Base-by-base conservation (phyloP, 306 rosid species). In the Betula pendula region DNA sequence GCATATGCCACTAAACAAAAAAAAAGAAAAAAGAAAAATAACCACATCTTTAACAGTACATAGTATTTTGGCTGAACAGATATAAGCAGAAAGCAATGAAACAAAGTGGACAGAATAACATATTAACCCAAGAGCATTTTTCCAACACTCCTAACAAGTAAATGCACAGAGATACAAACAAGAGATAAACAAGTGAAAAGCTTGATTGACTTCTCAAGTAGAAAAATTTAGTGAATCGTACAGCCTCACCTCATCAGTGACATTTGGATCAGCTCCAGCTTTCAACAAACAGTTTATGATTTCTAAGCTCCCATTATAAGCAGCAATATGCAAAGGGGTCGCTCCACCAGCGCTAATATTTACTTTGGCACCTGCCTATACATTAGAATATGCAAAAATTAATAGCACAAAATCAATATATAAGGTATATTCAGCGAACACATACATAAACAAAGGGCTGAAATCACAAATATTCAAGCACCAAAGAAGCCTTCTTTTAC, bases 331-430 rank as follows among this genome's bases (percentile, higher is more conserved):
- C 83, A 92, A 85, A 71, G 99, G 96, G 63, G 98, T 89, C 51
- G 96, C 98, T 85, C 99, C 99, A 82, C 99, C 94, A 70, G 93
- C 97, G 80, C 83, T 84, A 55, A 96, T 49, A 89, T 96, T 91
- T 76, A 86, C 97, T 75, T 89, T 83, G 58, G 89, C 94, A 79
- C 98, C 99, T 35, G 98, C 96, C 98, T 95, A 83, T 59, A 80
- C 24, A 49, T 66, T 71, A 80, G 62, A 80, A 43, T 12, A 85
- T 53, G 45, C 78, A 84, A 77, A 83, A 44, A 47, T 60, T 25
- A 81, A 43, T 4, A 68, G 14, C 60, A 22, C 45, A 75, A 72
- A 72, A 70, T 29, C 42, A 10, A 38, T 35, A 48, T 35, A 62
- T 24, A 3, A 38, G 27, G 2, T 40, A 2, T 31, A 38, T 38